Evolutionary conservation across 2,329 filamentous ascomycete species (phyloP).

Genomic region (Aspergillus sp.): DNA sequence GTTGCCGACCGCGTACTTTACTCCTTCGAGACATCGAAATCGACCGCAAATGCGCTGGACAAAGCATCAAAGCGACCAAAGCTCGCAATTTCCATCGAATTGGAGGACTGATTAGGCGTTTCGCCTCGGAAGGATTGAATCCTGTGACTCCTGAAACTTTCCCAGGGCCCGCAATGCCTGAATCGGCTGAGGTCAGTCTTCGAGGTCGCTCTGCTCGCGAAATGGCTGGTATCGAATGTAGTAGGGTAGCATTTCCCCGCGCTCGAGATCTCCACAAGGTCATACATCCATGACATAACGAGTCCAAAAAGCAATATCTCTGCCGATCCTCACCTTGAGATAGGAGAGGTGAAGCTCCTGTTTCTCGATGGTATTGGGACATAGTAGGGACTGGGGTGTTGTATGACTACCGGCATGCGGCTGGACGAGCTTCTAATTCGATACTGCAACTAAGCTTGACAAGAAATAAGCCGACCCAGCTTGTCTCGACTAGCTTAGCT

Average conservation of each 20-base stretch:
- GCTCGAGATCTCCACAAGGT: not conserved
- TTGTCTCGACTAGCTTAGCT: not conserved
- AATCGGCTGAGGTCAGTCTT: not conserved
- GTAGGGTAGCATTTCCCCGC: not conserved
- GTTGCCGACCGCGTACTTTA: slow-evolving; percentile 3
- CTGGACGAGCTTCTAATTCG: not conserved
- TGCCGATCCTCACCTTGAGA: not conserved
- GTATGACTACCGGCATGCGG: not conserved
- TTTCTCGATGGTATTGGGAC: not conserved
- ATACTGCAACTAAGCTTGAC: not conserved
- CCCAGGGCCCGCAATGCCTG: not conserved
- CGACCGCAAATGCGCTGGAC: not conserved
- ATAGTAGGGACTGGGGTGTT: not conserved
- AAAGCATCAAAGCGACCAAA: not conserved
- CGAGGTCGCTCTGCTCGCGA: not conserved
- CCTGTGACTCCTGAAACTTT: not conserved
- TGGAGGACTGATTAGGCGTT: not conserved
- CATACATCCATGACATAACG: not conserved
- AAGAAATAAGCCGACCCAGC: not conserved
- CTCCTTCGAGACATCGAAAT: not conserved
- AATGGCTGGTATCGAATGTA: no score
- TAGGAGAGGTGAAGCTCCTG: no score
- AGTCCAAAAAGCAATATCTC: no score
- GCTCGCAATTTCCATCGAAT: not conserved
- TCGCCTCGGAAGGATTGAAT: not conserved